phyloP scores from a whole-genome alignment of 1,139 yeast genomes.

The Yamadazyma membranifaciens region DNA sequence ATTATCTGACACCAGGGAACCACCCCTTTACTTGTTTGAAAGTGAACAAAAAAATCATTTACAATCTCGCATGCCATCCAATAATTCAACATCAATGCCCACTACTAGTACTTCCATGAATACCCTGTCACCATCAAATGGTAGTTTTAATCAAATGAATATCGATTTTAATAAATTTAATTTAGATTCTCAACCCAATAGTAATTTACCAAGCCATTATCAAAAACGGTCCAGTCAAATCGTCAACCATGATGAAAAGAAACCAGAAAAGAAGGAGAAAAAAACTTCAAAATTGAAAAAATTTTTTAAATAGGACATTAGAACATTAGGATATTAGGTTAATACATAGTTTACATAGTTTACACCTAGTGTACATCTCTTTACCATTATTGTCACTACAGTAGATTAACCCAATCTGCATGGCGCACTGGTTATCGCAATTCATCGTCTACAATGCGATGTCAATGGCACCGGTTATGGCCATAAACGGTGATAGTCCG shows the following conservation, averaged over 20 bases:
- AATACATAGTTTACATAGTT: no score
- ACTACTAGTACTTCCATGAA: background rate
- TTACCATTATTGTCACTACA: no score
- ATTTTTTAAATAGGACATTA: constrained; percentile 28
- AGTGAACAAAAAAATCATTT: constrained; percentile 16
- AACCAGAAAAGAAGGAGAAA: constrained; percentile 37
- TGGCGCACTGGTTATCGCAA: no score
- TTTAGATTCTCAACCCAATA: constrained; percentile 13
- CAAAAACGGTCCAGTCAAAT: constrained; percentile 25
- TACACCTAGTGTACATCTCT: no score
- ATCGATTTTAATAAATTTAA: constrained; percentile 18
- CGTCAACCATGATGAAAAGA: constrained; percentile 9
- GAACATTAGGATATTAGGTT: no score
- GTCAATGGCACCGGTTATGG: no score
- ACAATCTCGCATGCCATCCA: constrained; percentile 7
- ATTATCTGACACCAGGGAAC: constrained; percentile 23
- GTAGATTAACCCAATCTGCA: no score
- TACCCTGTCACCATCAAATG: background rate
- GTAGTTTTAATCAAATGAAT: constrained; percentile 11
- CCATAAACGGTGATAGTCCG: no score
- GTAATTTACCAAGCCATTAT: constrained; percentile 26
- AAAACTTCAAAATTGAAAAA: constrained; percentile 36
- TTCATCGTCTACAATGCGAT: no score
- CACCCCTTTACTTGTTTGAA: constrained; percentile 38
- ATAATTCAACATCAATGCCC: background rate